phyloP scores from a whole-genome alignment of 306 rosid species.

The Trichosanthes truncata region DNA sequence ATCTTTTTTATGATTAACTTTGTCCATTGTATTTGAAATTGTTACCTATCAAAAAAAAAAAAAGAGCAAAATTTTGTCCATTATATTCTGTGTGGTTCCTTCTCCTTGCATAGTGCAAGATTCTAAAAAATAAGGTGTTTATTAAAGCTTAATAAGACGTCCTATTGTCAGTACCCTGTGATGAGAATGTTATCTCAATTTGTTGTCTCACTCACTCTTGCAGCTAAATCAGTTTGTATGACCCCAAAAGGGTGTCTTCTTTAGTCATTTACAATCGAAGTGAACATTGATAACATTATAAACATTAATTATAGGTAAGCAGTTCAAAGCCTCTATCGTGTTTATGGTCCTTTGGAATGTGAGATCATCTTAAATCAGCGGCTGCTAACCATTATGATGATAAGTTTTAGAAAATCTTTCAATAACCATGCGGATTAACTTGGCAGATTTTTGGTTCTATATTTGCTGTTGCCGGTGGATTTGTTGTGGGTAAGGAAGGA shows the following conservation, averaged over 20 bases:
- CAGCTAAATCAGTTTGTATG: neutral
- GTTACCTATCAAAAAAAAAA: neutral
- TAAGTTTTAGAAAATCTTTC: neutral
- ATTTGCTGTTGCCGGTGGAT: slow-evolving; percentile 70
- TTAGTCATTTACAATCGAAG: neutral
- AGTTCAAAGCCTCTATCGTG: neutral
- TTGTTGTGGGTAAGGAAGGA: slow-evolving; percentile 81
- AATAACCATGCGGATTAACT: neutral
- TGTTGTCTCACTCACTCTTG: neutral
- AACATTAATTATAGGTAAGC: neutral
- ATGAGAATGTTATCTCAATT: neutral
- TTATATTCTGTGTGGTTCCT: neutral
- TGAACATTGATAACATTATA: neutral
- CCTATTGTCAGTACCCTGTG: neutral
- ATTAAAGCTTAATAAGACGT: neutral
- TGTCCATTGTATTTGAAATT: neutral
- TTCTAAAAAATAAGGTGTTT: neutral
- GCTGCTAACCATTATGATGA: neutral
- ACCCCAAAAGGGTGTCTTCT: neutral
- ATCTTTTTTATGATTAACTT: neutral
- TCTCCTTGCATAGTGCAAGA: neutral
- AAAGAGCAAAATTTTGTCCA: too few relatives aligned
- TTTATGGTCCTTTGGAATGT: neutral
- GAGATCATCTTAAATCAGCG: neutral
- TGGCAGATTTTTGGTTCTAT: slow-evolving; percentile 72